Evolutionary conservation across 73 alveolate genomes (phyloP).

Genomic region (Symbiodinium pilosum): DNA sequence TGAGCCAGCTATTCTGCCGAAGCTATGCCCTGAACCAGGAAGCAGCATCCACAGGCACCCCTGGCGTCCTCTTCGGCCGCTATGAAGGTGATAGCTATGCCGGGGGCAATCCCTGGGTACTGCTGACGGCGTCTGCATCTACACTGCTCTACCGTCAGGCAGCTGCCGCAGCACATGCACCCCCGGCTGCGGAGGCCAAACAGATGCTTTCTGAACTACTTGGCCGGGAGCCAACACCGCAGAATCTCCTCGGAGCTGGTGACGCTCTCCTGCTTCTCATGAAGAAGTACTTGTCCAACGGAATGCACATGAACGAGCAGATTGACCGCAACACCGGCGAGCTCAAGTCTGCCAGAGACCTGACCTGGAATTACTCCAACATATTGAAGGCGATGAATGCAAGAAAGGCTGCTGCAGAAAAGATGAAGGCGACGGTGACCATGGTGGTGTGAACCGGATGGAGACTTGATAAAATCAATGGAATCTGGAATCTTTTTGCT

Average conservation of each 20-base stretch:
- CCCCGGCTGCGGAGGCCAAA: not conserved
- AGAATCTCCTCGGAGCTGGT: constrained; percentile 66
- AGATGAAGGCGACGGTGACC: not conserved
- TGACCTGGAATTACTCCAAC: constrained; percentile 84
- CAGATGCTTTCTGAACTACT: not conserved
- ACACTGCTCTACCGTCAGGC: constrained; percentile 91
- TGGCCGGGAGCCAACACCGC: constrained; percentile 1
- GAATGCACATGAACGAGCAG: constrained; percentile 89
- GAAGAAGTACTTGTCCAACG: constrained; percentile 38
- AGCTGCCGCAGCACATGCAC: not conserved
- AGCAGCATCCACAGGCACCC: constrained; percentile 57
- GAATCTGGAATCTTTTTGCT: no score
- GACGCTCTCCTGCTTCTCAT: constrained; percentile 55
- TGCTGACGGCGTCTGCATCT: constrained; percentile 93
- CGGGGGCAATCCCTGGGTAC: constrained; percentile 95
- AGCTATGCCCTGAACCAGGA: constrained; percentile 72
- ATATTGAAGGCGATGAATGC: constrained; percentile 66
- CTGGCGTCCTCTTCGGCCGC: constrained; percentile 95
- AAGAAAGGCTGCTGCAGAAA: constrained; percentile 20
- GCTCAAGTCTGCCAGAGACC: constrained; percentile 54
- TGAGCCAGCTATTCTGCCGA: constrained; percentile 16
- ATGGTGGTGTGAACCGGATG: not conserved
- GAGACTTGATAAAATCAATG: no score
- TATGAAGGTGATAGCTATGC: constrained; percentile 94
- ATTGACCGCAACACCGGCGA: constrained; percentile 49